phyloP scores from a whole-genome alignment of 306 rosid species.

The Fagus crenata region DNA sequence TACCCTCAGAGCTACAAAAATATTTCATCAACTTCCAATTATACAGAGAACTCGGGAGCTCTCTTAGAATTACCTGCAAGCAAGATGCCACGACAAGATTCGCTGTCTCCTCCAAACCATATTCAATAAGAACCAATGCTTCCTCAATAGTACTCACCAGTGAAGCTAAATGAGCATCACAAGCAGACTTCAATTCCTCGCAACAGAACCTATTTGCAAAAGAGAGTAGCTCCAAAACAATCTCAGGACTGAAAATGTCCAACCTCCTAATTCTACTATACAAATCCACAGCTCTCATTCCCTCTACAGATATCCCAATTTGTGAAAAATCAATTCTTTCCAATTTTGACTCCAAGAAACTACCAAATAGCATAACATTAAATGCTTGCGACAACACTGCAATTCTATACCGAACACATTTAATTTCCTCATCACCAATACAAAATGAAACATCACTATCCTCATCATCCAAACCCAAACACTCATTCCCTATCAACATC shows the following conservation, averaged over 20 bases:
- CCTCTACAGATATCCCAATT: conserved; percentile 58
- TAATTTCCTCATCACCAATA: conserved; percentile 55
- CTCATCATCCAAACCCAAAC: conserved; percentile 33
- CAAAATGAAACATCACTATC: conserved; percentile 59
- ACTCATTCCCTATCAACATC: conserved; percentile 19
- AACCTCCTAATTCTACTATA: conserved; percentile 66
- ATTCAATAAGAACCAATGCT: conserved; percentile 67
- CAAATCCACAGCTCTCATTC: conserved; percentile 67
- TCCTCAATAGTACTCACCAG: conserved; percentile 50
- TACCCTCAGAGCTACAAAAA: conserved; percentile 49
- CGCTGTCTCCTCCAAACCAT: conserved; percentile 73
- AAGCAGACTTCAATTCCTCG: conserved; percentile 65
- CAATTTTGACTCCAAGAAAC: conserved; percentile 57
- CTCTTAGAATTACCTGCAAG: conserved; percentile 71
- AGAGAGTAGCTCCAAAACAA: conserved; percentile 65
- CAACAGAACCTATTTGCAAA: conserved; percentile 82
- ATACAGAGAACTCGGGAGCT: conserved; percentile 54
- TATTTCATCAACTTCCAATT: conserved; percentile 46
- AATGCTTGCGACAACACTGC: conserved; percentile 66
- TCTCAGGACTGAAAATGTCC: conserved; percentile 49
- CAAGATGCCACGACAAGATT: conserved; percentile 65
- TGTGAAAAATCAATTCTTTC: conserved; percentile 57
- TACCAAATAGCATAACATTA: conserved; percentile 70
- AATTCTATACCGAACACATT: conserved; percentile 52
- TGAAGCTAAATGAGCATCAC: conserved; percentile 69